Percentiles rank a stretch among this genome's conserved stretches.
phyloP scores from a whole-genome alignment of 1,284 basidiomycete species.

The Cryptococcus sp. region DNA sequence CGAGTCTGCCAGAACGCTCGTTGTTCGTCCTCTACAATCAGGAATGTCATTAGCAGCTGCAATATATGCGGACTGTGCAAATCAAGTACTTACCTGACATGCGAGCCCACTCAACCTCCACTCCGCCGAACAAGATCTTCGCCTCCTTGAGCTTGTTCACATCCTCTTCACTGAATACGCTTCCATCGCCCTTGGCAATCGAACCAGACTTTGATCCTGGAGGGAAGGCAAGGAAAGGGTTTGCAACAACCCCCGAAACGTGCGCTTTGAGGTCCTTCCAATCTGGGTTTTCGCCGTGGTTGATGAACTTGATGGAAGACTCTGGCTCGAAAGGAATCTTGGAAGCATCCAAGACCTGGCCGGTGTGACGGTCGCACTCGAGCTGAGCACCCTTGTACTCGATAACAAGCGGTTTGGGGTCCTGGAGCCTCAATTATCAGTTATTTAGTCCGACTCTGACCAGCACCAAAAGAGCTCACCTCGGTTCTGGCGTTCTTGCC shows the following conservation, averaged over 20 bases:
- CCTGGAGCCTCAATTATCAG: conserved; percentile 65
- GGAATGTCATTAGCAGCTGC: background rate
- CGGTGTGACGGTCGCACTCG: conserved; percentile 65
- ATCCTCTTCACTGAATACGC: conserved; percentile 55
- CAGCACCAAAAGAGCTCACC: conserved; percentile 49
- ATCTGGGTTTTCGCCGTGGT: conserved; percentile 51
- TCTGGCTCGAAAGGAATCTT: conserved; percentile 55
- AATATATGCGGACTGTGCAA: background rate
- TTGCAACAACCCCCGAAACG: conserved; percentile 30
- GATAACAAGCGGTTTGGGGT: conserved; percentile 54
- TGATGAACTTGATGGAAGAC: conserved; percentile 47
- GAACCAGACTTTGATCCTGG: conserved; percentile 52
- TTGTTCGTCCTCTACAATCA: conserved; percentile 61
- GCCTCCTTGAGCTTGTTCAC: conserved; percentile 54
- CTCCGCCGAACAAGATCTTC: conserved; percentile 54
- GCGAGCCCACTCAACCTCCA: conserved; percentile 46
- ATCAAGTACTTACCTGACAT: conserved; percentile 34
- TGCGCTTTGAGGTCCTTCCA: conserved; percentile 57
- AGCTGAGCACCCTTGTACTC: conserved; percentile 66
- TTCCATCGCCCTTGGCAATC: conserved; percentile 53
- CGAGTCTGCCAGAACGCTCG: conserved; percentile 77
- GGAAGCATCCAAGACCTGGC: conserved; percentile 48
- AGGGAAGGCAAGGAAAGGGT: conserved; percentile 49
- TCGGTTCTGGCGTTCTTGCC: conserved; percentile 59
- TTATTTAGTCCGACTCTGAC: conserved; percentile 33